phyloP scores from a whole-genome alignment of 768 basidiomycete species.

The Suillus paluster region DNA sequence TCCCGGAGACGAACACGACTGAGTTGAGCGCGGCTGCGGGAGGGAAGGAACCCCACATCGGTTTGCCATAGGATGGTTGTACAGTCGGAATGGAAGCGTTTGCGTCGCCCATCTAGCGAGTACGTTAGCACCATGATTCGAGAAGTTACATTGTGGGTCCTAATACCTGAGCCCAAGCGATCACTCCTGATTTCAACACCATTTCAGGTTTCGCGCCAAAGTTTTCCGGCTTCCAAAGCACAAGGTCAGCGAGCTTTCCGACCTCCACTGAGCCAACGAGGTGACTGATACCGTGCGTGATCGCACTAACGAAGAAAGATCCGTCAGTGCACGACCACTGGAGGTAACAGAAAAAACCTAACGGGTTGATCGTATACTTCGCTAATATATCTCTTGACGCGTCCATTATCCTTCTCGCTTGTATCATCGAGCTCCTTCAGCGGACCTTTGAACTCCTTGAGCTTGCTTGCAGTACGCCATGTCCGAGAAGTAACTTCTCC shows the following conservation, averaged over 20 bases:
- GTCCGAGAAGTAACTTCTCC: conserved; percentile 93
- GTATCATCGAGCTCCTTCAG: conserved; percentile 59
- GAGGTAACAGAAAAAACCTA: conserved; percentile 37
- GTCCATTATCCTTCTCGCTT: conserved; percentile 64
- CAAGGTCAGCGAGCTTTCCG: conserved; percentile 90
- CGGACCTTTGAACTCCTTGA: conserved; percentile 80
- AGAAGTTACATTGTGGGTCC: conserved; percentile 20
- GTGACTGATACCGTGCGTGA: conserved; percentile 91
- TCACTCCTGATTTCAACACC: conserved; percentile 94
- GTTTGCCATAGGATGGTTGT: conserved; percentile 82
- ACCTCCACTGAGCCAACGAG: conserved; percentile 82
- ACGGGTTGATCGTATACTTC: conserved; percentile 99
- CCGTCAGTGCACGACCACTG: background rate
- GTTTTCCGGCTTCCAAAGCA: conserved; percentile 93
- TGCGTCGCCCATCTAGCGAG: conserved; percentile 87
- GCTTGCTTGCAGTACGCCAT: conserved; percentile 97
- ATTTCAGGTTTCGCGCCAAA: conserved; percentile 94
- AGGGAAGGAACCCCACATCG: conserved; percentile 92
- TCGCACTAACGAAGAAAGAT: conserved; percentile 65
- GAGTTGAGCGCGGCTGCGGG: conserved; percentile 84
- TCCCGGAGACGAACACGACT: conserved; percentile 81
- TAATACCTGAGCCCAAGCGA: conserved; percentile 89
- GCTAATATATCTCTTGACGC: conserved; percentile 95
- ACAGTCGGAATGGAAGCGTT: conserved; percentile 97
- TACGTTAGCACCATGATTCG: background rate